Base-by-base conservation (phyloP, 305 asterid genomes). In the Fraxinus velutina region DNA sequence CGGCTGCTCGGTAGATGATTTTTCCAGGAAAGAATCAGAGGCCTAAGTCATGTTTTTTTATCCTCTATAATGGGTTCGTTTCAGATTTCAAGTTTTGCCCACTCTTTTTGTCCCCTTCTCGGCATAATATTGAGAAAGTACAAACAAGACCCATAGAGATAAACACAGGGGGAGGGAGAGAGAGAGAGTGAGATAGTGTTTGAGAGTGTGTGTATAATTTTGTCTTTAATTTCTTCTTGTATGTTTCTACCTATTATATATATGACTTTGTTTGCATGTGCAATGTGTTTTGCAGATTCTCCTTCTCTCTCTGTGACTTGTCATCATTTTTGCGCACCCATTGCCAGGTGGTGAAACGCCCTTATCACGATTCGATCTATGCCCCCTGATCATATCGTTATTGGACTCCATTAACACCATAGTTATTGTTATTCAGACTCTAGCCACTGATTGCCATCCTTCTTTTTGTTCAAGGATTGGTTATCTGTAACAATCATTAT, bases 291-390 rank as follows among this genome's bases (percentile, higher is more conserved):
- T 83, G 89, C 97, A 95, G 97, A 87, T 90, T 84, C 30, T 79
- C 37, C 30, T 34, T 84, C 86, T 83, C 88, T 85, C 88, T 91
- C 85, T 32, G 85, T 73, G 91, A 88, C 90, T 82, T 91, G 92
- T 89, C 97, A 86, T 79, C 85, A 77, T 83, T 80, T 86, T 81
- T 78, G 84, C 47, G 86, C 84, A 78, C 70, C 84, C 77, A 55
- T 89, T 80, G 92, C 88, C 97, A 93, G 92, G 89, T 91, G 97
- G 93, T 91, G 92, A 88, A 94, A 92, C 90, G 95, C 97, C 88
- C 91, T 85, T 88, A 71, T 52, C 90, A 68, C 83, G 86, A 88
- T 88, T 89, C 87, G 91, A 90, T 89, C 87, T 84, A 79, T 77
- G 81, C 79, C 78, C 78, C 81, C 82, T 27, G 7, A 83, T 86